These are phyloP conservation scores for Boletus speciosus DNA, from an alignment of 768 basidiomycete species.

Conservation along the genomic window DNA sequence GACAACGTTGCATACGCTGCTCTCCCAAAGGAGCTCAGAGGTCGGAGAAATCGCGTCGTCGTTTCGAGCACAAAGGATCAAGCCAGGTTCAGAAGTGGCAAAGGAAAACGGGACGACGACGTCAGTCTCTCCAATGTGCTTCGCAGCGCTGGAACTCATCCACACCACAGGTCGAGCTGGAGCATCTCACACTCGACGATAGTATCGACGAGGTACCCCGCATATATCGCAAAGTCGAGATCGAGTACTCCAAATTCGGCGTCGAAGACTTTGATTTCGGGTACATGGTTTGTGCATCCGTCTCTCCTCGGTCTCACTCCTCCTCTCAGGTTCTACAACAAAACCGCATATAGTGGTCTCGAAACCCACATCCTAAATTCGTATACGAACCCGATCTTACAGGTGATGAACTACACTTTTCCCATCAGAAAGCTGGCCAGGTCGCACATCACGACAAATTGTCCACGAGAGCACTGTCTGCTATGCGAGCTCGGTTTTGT, in stretches of 20 bases:
- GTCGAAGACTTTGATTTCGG: constrained; percentile 99
- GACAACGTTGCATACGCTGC: constrained; percentile 90
- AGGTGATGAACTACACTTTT: constrained; percentile 80
- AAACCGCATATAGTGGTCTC: constrained; percentile 83
- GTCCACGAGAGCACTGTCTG: constrained; percentile 87
- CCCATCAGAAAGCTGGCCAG: constrained; percentile 83
- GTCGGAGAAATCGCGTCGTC: constrained; percentile 71
- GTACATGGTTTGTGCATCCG: constrained; percentile 38
- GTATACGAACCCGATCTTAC: constrained; percentile 88
- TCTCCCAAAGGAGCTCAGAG: constrained; percentile 81
- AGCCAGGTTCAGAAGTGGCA: constrained; percentile 85
- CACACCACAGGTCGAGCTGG: constrained; percentile 45
- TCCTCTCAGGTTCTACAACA: constrained; percentile 80
- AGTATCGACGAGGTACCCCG: constrained; percentile 63
- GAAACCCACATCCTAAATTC: constrained; percentile 98
- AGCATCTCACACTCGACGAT: constrained; percentile 51
- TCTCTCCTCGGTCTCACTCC: neutral
- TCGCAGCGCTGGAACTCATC: constrained; percentile 2
- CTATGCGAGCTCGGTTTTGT: constrained; percentile 95
- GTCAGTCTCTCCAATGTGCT: constrained; percentile 13
- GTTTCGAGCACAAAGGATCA: constrained; percentile 50
- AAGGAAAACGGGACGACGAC: constrained; percentile 46
- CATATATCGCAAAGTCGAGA: constrained; percentile 89
- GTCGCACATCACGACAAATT: constrained; percentile 86
- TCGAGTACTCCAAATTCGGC: constrained; percentile 97